Conservation (phyloP, 225 moss, liverwort and hornwort species). For the Pleurozium schreberi region DNA sequence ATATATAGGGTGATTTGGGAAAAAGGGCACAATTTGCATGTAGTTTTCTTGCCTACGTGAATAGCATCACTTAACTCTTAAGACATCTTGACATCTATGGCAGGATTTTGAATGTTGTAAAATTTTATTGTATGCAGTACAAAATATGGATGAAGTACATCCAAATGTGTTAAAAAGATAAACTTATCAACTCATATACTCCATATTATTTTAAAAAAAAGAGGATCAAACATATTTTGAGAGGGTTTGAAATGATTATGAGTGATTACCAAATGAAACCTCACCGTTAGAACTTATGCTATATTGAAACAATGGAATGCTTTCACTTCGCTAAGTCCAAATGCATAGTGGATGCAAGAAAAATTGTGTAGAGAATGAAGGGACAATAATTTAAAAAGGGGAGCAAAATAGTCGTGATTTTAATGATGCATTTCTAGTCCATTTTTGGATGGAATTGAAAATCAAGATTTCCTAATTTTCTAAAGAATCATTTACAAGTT, state of each 20-base stretch:
- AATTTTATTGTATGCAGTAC: fast-evolving
- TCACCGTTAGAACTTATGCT: too few relatives aligned
- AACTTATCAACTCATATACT: not conserved
- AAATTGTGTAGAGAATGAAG: not conserved
- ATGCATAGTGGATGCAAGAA: fast-evolving
- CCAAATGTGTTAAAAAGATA: not conserved
- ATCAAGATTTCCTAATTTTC: too few relatives aligned
- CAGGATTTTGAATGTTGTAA: not conserved
- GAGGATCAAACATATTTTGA: too few relatives aligned
- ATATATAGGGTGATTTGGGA: fast-evolving
- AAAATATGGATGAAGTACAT: not conserved
- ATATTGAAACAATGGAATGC: not conserved
- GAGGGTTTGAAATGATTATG: too few relatives aligned
- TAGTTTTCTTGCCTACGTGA: fast-evolving
- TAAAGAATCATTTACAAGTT: too few relatives aligned
- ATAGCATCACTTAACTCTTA: not conserved
- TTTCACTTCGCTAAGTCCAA: fast-evolving
- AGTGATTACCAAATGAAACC: too few relatives aligned
- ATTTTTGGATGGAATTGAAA: too few relatives aligned
- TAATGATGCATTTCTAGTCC: too few relatives aligned
- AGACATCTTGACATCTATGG: fast-evolving
- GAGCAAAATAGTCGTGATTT: fast-evolving
- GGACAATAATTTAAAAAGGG: fast-evolving
- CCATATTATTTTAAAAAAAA: too few relatives aligned
- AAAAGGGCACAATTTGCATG: not conserved